phyloP scores from a whole-genome alignment of 768 basidiomycete genomes.

The Thelephora aurantiotincta region DNA sequence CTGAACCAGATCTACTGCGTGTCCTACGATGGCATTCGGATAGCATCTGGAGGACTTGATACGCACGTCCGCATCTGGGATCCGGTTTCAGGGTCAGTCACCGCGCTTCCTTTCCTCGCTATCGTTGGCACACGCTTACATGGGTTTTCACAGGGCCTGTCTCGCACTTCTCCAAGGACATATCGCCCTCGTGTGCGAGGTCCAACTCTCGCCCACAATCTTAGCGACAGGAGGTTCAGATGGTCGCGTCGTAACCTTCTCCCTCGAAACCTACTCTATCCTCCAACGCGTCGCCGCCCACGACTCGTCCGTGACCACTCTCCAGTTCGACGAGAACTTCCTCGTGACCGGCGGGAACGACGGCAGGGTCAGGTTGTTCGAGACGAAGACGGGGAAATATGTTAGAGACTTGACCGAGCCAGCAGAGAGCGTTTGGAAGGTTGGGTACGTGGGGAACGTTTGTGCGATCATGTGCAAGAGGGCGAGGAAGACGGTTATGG shows the following conservation, averaged over 20 bases:
- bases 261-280: constrained; percentile 27
- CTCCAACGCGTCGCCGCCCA: constrained; percentile 71
- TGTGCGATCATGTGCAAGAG: constrained; percentile 75
- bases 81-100: constrained; percentile 62
- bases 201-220: constrained; percentile 57
- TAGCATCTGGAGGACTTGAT: constrained; percentile 83
- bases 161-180: constrained; percentile 81
- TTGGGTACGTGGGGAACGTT: constrained; percentile 55
- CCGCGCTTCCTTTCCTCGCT: not conserved
- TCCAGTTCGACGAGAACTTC: constrained; percentile 77
- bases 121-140: not conserved
- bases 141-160: constrained; percentile 39
- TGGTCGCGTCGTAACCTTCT: constrained; percentile 69
- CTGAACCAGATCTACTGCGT: constrained; percentile 84
- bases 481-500: constrained; percentile 71
- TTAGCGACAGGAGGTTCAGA: constrained; percentile 83
- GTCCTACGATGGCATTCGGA: constrained; percentile 72
- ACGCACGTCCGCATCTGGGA: constrained; percentile 92
- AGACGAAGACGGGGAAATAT: constrained; percentile 16
- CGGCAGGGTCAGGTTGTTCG: constrained; percentile 68
- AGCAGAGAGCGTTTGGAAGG: constrained; percentile 82
- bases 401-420: constrained; percentile 68
- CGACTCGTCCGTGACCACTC: constrained; percentile 72
- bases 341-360: constrained; percentile 80
- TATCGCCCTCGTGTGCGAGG: constrained; percentile 82